Conservation (phyloP, 2,329 filamentous ascomycete genomes). For the Colletotrichum limetticola region DNA sequence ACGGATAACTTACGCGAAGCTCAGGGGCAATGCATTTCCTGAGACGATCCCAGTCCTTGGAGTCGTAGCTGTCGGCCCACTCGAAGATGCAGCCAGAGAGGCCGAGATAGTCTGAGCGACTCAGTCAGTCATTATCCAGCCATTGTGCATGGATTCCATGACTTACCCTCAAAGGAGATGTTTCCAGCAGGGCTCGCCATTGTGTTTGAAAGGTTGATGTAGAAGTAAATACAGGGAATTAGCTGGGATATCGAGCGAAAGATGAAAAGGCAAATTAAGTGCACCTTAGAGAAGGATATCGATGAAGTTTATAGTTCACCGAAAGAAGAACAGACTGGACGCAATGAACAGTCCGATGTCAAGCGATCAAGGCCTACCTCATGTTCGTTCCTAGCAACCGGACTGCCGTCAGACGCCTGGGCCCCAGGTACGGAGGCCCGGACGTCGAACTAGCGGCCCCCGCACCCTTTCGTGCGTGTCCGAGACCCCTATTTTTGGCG, state of each 20-base stretch:
- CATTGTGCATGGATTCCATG: conserved; percentile 54
- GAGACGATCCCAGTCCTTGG: conserved; percentile 71
- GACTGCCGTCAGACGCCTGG: conserved; percentile 29
- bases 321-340: not conserved
- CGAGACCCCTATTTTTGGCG: not conserved
- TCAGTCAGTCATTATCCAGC: conserved; percentile 48
- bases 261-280: not conserved
- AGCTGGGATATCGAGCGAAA: not conserved
- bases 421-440: conserved; percentile 28
- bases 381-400: conserved; percentile 4
- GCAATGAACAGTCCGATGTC: not conserved
- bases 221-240: not conserved
- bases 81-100: conserved; percentile 63
- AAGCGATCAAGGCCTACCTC: not conserved
- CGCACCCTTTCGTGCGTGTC: not conserved
- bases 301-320: not conserved
- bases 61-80: conserved; percentile 74
- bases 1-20: conserved; percentile 55
- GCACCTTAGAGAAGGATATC: not conserved
- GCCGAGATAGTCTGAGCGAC: conserved; percentile 57
- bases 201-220: not conserved
- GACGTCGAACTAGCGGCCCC: conserved; percentile 3
- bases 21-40: conserved; percentile 62
- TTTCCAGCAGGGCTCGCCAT: conserved; percentile 32
- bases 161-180: conserved; percentile 53